Evolutionary conservation across 805 yeast genomes (phyloP).

Genomic region (Clavispora carvajalis): DNA sequence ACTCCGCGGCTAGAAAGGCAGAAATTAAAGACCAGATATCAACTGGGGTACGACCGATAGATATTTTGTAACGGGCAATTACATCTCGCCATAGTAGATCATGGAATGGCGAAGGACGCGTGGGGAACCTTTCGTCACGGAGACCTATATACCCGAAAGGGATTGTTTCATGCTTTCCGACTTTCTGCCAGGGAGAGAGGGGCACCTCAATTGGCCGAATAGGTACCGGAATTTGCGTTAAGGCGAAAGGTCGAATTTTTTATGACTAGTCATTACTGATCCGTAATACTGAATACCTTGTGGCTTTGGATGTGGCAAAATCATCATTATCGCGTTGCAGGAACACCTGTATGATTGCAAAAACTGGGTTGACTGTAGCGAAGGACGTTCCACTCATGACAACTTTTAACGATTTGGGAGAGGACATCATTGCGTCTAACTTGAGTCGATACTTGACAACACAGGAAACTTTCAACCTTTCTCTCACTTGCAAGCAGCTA

Average conservation of each 20-base stretch:
- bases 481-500: slow-evolving; percentile 19
- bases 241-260: no score
- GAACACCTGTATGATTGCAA: not conserved
- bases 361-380: not conserved
- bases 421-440: slow-evolving; percentile 36
- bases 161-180: not conserved
- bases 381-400: no score
- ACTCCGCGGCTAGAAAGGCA: no score
- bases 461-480: slow-evolving; percentile 26
- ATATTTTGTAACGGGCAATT: no score
- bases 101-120: not conserved
- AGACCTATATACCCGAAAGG: not conserved
- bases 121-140: not conserved
- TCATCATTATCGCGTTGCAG: not conserved
- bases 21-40: no score
- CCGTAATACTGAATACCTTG: no score
- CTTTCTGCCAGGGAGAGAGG: no score
- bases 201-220: not conserved
- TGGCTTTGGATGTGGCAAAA: no score
- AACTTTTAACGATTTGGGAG: slow-evolving; percentile 19
- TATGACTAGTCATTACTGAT: no score
- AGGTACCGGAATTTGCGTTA: no score
- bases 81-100: no score
- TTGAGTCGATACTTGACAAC: slow-evolving; percentile 29
- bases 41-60: no score